Conservation (phyloP, 805 yeast species). For the Myxozyma sirexii region DNA sequence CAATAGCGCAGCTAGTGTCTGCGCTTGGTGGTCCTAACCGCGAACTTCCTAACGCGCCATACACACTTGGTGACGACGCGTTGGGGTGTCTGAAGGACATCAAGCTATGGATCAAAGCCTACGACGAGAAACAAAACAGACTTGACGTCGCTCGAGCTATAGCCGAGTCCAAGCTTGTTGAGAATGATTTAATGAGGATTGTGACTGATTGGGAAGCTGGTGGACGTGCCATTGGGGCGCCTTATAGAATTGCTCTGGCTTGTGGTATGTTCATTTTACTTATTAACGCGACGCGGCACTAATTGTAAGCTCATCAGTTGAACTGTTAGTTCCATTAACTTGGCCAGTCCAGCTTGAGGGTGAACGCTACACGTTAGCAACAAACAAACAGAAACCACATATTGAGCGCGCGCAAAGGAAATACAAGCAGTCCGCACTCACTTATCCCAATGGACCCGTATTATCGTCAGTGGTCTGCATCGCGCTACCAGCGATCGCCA, state of each 20-base stretch:
- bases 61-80: conserved; percentile 86
- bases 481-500: conserved; percentile 61
- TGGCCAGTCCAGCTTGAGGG: conserved; percentile 76
- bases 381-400: conserved; percentile 58
- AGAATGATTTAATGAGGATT: conserved; percentile 73
- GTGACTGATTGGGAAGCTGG: conserved; percentile 67
- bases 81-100: conserved; percentile 82
- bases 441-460: conserved; percentile 60
- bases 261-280: too few relatives aligned
- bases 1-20: conserved; percentile 55
- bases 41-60: conserved; percentile 53
- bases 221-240: conserved; percentile 37
- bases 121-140: conserved; percentile 70
- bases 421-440: conserved; percentile 71
- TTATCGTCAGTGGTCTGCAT: conserved; percentile 71
- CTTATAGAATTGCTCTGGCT: conserved; percentile 66
- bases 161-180: conserved; percentile 73
- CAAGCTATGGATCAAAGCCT: conserved; percentile 82
- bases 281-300: too few relatives aligned
- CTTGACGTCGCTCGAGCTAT: conserved; percentile 88
- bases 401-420: conserved; percentile 65
- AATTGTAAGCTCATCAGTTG: conserved; percentile 47
- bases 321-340: conserved; percentile 78
- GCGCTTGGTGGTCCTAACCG: conserved; percentile 92
- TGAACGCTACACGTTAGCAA: conserved; percentile 60